Conservation (phyloP, 73 alveolate species). For the Paramecium octaurelia region DNA sequence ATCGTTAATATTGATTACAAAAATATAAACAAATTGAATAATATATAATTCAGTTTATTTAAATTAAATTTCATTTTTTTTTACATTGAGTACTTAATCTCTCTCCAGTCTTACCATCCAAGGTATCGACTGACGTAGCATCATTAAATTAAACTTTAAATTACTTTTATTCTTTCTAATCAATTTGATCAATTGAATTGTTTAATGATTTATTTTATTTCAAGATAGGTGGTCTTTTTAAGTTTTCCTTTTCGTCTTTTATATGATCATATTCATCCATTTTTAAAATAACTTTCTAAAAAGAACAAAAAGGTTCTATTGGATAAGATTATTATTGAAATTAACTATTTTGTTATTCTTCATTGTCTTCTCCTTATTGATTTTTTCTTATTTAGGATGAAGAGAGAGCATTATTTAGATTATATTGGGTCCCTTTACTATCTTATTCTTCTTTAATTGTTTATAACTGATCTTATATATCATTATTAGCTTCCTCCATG, state of each 20-base stretch:
- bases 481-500: background rate
- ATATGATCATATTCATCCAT: background rate
- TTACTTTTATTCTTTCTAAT: background rate
- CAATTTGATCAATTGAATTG: background rate
- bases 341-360: background rate
- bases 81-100: background rate
- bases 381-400: background rate
- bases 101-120: background rate
- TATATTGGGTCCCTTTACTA: background rate
- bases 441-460: conserved; percentile 9
- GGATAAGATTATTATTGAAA: background rate
- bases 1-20: background rate
- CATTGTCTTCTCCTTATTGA: background rate
- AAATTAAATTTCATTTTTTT: background rate
- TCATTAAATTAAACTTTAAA: background rate
- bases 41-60: background rate
- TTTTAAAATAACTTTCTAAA: background rate
- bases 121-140: background rate
- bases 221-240: background rate
- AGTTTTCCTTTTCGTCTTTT: background rate
- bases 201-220: background rate
- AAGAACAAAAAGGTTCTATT: background rate
- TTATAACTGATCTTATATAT: background rate
- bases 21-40: background rate
- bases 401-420: background rate